Conservation (phyloP, 140 eudicot genomes). For the Senecio squalidus region DNA sequence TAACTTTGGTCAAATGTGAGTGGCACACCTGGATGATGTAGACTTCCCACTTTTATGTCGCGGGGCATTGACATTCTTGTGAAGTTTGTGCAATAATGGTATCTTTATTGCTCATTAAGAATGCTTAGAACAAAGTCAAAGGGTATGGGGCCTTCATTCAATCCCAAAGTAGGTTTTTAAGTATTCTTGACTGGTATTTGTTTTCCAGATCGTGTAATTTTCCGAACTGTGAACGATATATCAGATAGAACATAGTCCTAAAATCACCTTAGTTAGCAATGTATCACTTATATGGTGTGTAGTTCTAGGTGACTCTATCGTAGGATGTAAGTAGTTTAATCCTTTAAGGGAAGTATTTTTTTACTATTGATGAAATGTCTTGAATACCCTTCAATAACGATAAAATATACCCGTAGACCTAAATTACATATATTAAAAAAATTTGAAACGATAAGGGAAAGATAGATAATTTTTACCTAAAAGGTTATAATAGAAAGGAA, state of each 20-base stretch:
- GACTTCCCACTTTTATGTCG: background rate
- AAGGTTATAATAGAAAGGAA: background rate
- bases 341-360: background rate
- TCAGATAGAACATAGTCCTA: background rate
- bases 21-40: conserved; percentile 15
- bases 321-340: background rate
- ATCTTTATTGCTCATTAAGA: conserved; percentile 9
- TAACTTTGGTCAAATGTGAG: conserved; percentile 17
- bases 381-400: background rate
- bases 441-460: background rate
- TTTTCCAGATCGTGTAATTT: background rate
- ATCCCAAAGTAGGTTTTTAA: background rate
- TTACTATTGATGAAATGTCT: background rate
- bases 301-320: background rate
- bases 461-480: background rate
- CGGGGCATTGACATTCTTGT: conserved; percentile 11
- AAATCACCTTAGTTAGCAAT: conserved; percentile 10
- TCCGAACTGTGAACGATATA: background rate
- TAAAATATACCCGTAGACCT: background rate
- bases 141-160: conserved; percentile 15
- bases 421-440: background rate
- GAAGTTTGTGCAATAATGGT: conserved; percentile 1
- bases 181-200: background rate
- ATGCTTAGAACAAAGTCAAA: conserved; percentile 8
- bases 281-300: background rate